Conservation (phyloP, 1,284 basidiomycete species). For the Tylopilus sp. region DNA sequence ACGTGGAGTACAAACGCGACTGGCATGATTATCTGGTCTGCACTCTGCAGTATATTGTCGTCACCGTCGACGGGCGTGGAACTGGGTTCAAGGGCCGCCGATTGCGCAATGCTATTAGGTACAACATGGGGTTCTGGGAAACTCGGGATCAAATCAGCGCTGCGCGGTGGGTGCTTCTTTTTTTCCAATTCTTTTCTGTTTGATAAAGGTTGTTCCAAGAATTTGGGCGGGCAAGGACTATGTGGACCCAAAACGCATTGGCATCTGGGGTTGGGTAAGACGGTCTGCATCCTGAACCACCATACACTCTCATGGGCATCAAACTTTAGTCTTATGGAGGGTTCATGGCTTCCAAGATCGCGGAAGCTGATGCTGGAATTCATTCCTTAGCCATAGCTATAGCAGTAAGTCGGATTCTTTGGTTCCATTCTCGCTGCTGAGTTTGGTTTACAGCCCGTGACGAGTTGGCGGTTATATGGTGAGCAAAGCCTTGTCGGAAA, state of each 20-base stretch:
- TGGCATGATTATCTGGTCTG: conserved; percentile 89
- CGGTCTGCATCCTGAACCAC: neutral
- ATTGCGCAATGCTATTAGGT: conserved; percentile 80
- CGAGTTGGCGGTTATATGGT: conserved; percentile 85
- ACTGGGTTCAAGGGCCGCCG: conserved; percentile 87
- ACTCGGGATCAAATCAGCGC: conserved; percentile 84
- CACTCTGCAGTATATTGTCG: conserved; percentile 80
- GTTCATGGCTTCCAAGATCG: conserved; percentile 87
- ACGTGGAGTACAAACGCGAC: conserved; percentile 63
- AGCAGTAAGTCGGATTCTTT: conserved; percentile 54
- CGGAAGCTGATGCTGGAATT: conserved; percentile 82
- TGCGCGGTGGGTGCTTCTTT: conserved; percentile 52
- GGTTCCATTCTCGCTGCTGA: neutral
- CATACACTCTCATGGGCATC: conserved; percentile 6
- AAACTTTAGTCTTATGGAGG: conserved; percentile 80
- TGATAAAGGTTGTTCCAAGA: conserved; percentile 35
- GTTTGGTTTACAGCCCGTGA: conserved; percentile 63
- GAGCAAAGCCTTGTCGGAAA: conserved; percentile 28
- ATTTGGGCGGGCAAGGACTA: conserved; percentile 74
- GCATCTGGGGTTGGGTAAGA: conserved; percentile 93
- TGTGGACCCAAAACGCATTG: conserved; percentile 79
- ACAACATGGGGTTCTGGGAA: conserved; percentile 84
- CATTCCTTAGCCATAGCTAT: conserved; percentile 88
- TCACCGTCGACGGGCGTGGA: conserved; percentile 89
- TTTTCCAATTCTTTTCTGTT: conserved; percentile 4